Evolutionary conservation across 2,329 filamentous ascomycete species (phyloP).

Genomic region (Davidsoniella eucalypti): DNA sequence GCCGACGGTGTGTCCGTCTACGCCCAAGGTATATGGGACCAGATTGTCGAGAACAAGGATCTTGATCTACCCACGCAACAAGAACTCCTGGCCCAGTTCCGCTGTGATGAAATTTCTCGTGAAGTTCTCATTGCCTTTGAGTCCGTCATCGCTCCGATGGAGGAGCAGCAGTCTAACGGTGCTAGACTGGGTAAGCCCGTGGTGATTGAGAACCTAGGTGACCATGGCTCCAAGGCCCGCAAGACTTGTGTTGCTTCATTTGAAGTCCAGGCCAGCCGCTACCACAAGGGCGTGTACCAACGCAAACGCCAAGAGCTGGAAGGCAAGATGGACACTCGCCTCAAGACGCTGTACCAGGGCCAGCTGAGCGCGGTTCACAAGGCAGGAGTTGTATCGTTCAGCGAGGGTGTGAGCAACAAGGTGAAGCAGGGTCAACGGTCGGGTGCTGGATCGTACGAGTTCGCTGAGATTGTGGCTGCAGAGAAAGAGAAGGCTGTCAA

Average conservation of each 20-base stretch:
- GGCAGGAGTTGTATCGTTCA: slow-evolving; percentile 67
- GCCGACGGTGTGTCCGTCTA: slow-evolving; percentile 95
- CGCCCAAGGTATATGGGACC: slow-evolving; percentile 88
- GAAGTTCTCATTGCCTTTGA: slow-evolving; percentile 81
- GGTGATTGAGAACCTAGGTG: slow-evolving; percentile 60
- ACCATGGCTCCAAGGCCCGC: slow-evolving; percentile 55
- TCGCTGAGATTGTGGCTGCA: slow-evolving; percentile 76
- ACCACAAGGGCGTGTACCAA: slow-evolving; percentile 89
- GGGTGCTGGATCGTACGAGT: slow-evolving; percentile 67
- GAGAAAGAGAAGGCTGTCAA: slow-evolving; percentile 65
- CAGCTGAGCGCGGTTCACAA: slow-evolving; percentile 84
- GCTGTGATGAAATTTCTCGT: slow-evolving; percentile 88
- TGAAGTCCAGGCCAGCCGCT: slow-evolving; percentile 76
- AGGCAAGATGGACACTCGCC: slow-evolving; percentile 67
- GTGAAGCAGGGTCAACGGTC: slow-evolving; percentile 91
- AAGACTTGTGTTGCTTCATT: slow-evolving; percentile 65
- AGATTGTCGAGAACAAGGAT: slow-evolving; percentile 98
- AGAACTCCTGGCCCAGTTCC: slow-evolving; percentile 88
- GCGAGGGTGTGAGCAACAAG: slow-evolving; percentile 66
- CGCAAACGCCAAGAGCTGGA: slow-evolving; percentile 76
- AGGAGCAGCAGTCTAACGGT: slow-evolving; percentile 68
- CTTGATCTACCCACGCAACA: slow-evolving; percentile 93
- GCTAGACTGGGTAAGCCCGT: slow-evolving; percentile 53
- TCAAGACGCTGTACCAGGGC: slow-evolving; percentile 78
- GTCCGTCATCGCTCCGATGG: slow-evolving; percentile 61